Base-by-base conservation (phyloP, 768 basidiomycete genomes). In the Boletus huronensis region DNA sequence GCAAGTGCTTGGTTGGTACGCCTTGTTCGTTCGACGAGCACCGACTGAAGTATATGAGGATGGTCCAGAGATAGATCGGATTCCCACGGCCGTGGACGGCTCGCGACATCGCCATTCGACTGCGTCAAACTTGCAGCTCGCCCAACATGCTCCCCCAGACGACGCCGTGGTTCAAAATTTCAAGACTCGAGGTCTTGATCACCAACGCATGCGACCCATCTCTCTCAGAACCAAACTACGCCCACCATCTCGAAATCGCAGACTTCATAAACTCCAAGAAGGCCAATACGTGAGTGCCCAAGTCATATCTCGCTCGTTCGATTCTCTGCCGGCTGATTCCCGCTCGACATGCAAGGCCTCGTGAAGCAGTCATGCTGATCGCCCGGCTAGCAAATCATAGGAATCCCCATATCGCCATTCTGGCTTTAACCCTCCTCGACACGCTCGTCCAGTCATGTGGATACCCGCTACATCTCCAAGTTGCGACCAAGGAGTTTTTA, bases 391-490 rank as follows among this genome's bases (percentile, higher is more conserved):
- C 92, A 53, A 98, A 98, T 72, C 89, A 94, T 67, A 85, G 94
- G 53, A 95, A 96, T 64, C 91, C 91, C 0, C 95, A 97, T 68
- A 81, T 96, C 62, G 85, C 92, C 21, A 81, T 95, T 59, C 84
- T 98, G 29, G 85, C 93, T 3, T 81, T 98, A 11, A 76, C 88
- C 6, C 82, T 96, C 5, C 84, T 98, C 58, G 90, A 94, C 70
- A 93, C 90, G 14, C 85, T 99, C 47, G 88, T 98, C 42, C 90
- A 94, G 68, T 87, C 90, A 38, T 98, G 96, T 68, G 97, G 97
- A 70, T 99, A 99, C 73, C 87, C 96, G 0, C 89, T 99, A 54
- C 97, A 98, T 69, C 85, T 99, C 23, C 97, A 99, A 71, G 90
- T 98, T 63, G 79, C 89, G 17, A 98, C 96, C 39, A 98, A 99